Conservation (phyloP, 2,329 filamentous ascomycete species). For the Fusarium pseudograminearum region DNA sequence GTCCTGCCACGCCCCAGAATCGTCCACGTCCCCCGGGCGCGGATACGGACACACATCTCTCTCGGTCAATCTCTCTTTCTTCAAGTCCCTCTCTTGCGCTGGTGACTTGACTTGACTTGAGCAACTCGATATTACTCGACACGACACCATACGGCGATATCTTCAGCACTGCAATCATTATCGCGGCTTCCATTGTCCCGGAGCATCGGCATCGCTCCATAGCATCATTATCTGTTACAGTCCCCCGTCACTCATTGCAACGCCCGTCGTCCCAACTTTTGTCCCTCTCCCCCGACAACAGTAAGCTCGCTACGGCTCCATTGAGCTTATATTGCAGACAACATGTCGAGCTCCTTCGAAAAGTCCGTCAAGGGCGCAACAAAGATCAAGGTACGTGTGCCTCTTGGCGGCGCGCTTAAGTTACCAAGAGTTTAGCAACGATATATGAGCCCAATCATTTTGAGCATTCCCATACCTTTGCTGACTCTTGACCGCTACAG, state of each 20-base stretch:
- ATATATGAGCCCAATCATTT: conserved; percentile 8
- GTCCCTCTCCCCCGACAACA: conserved; percentile 19
- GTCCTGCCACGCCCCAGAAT: conserved; percentile 44
- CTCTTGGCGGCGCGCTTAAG: conserved; percentile 4
- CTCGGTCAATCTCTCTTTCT: conserved; percentile 39
- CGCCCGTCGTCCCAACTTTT: conserved; percentile 28
- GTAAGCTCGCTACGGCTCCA: conserved; percentile 22
- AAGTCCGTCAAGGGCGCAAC: conserved; percentile 99
- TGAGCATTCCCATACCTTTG: neutral
- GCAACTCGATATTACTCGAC: conserved; percentile 31
- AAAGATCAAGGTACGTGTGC: conserved; percentile 83
- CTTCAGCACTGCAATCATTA: conserved; percentile 18
- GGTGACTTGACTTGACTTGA: conserved; percentile 39
- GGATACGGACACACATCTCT: conserved; percentile 45
- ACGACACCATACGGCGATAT: conserved; percentile 29
- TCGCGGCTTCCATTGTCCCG: conserved; percentile 20
- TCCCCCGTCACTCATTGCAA: conserved; percentile 37
- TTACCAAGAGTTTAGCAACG: neutral
- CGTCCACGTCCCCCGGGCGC: conserved; percentile 45
- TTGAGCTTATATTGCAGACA: conserved; percentile 38
- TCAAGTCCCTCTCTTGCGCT: conserved; percentile 43
- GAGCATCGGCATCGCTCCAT: conserved; percentile 18
- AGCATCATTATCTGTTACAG: conserved; percentile 35
- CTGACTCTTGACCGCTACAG: conserved; percentile 57
- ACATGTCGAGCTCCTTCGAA: conserved; percentile 91